A percentile compares a stretch with the other conserved stretches of the same genome.
Conservation (phyloP, 1,139 yeast genomes). For the Barnettozyma hawaiiensis region DNA sequence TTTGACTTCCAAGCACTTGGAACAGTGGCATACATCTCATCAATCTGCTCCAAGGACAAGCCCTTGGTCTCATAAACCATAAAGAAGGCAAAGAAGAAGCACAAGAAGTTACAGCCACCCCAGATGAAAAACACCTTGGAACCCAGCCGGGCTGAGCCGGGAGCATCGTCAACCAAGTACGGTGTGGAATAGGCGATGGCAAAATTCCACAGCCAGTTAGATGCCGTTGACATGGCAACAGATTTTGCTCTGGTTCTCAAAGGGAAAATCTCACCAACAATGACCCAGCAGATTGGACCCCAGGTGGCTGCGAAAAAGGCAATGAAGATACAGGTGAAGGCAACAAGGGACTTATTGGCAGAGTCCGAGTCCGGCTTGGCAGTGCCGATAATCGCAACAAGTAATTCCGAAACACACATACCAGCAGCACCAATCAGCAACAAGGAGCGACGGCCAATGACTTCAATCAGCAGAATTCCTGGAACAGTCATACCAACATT, state of each 20-base stretch:
- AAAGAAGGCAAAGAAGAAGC: constrained; percentile 47
- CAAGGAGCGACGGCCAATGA: constrained; percentile 47
- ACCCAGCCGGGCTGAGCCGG: constrained; percentile 56
- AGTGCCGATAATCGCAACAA: constrained; percentile 56
- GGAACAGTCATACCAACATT: constrained; percentile 61
- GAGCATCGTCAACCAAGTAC: constrained; percentile 57
- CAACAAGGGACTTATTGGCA: constrained; percentile 54
- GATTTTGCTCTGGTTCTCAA: constrained; percentile 71
- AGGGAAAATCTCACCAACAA: constrained; percentile 69
- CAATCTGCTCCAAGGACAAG: constrained; percentile 60
- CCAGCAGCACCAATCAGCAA: constrained; percentile 51
- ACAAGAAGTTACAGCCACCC: constrained; percentile 45
- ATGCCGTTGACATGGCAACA: constrained; percentile 66
- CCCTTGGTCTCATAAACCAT: constrained; percentile 64
- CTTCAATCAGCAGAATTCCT: constrained; percentile 51
- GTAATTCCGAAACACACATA: constrained; percentile 54
- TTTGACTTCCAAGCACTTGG: constrained; percentile 41
- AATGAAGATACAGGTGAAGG: constrained; percentile 66
- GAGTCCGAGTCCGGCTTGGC: constrained; percentile 29
- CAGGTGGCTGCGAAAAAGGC: constrained; percentile 72
- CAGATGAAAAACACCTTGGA: constrained; percentile 70
- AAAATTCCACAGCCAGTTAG: constrained; percentile 77
- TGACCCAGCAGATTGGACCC: constrained; percentile 81
- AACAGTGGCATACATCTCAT: constrained; percentile 44
- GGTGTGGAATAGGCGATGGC: constrained; percentile 70